A percentile compares a stretch with the other conserved stretches of the same genome.
Evolutionary conservation across 2,329 filamentous ascomycete genomes (phyloP).

Genomic region (Colletotrichum gigasporum): DNA sequence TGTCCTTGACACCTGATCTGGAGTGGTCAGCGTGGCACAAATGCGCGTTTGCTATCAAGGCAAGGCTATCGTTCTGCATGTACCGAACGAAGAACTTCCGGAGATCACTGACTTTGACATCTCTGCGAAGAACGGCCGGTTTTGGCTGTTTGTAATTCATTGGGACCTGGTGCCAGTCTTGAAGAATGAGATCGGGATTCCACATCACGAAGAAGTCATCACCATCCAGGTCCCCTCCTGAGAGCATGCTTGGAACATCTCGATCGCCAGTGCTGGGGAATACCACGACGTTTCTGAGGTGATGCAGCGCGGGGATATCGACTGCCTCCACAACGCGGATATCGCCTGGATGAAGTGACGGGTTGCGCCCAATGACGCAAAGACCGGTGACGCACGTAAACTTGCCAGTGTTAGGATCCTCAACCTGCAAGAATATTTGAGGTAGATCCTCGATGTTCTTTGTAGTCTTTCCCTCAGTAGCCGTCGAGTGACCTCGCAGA

Average conservation of each 20-base stretch:
- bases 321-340: slow-evolving; percentile 88
- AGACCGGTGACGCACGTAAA: slow-evolving; percentile 77
- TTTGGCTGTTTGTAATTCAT: slow-evolving; percentile 78
- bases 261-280: slow-evolving; percentile 85
- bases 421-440: slow-evolving; percentile 89
- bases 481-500: slow-evolving; percentile 75
- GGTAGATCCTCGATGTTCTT: slow-evolving; percentile 68
- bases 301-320: slow-evolving; percentile 74
- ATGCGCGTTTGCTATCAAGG: slow-evolving; percentile 83
- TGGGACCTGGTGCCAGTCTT: slow-evolving; percentile 74
- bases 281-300: slow-evolving; percentile 87
- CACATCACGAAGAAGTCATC: slow-evolving; percentile 97
- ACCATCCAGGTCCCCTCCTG: slow-evolving; percentile 93
- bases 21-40: slow-evolving; percentile 77
- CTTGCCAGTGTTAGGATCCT: slow-evolving; percentile 61
- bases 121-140: slow-evolving; percentile 63
- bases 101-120: slow-evolving; percentile 78
- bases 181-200: slow-evolving; percentile 79
- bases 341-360: slow-evolving; percentile 92
- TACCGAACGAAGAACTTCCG: slow-evolving; percentile 89
- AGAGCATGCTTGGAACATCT: slow-evolving; percentile 92
- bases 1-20: slow-evolving; percentile 70
- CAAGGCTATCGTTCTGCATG: slow-evolving; percentile 89
- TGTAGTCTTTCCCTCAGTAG: slow-evolving; percentile 47
- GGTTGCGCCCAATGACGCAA: slow-evolving; percentile 90